Conservation (phyloP, 352 stramenopile species). For the Globisporangium barbulae region DNA sequence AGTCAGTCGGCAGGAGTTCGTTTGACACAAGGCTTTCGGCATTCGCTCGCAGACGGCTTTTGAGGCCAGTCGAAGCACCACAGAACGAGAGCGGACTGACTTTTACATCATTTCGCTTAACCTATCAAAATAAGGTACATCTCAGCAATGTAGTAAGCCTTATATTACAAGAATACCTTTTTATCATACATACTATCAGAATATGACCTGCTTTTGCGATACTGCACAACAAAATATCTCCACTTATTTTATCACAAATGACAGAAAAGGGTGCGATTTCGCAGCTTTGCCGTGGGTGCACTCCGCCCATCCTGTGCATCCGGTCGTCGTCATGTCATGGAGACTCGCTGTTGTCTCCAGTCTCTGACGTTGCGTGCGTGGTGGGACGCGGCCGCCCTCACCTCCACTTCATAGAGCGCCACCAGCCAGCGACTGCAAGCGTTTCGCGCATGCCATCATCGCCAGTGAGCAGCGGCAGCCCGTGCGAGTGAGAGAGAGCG, state of each 20-base stretch:
- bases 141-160: too few species aligned
- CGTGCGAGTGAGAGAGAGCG: not conserved
- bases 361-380: not conserved
- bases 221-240: not conserved
- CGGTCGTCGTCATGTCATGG: constrained; percentile 1
- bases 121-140: not conserved
- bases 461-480: not conserved
- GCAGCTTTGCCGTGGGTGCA: not conserved
- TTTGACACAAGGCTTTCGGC: too few species aligned
- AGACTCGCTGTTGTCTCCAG: not conserved
- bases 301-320: not conserved
- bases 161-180: not conserved
- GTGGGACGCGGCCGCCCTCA: not conserved
- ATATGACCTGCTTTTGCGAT: not conserved
- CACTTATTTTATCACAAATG: too few species aligned
- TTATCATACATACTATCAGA: not conserved
- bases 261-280: too few species aligned
- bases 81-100: not conserved
- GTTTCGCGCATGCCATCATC: not conserved
- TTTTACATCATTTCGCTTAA: not conserved
- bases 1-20: too few species aligned
- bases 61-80: not conserved
- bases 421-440: not conserved
- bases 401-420: not conserved
- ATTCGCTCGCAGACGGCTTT: too few species aligned